Evolutionary conservation across 306 rosid genomes (phyloP), one percentile per base, ranked within the genome.

Genomic region (Gastrolobium villosum): DNA sequence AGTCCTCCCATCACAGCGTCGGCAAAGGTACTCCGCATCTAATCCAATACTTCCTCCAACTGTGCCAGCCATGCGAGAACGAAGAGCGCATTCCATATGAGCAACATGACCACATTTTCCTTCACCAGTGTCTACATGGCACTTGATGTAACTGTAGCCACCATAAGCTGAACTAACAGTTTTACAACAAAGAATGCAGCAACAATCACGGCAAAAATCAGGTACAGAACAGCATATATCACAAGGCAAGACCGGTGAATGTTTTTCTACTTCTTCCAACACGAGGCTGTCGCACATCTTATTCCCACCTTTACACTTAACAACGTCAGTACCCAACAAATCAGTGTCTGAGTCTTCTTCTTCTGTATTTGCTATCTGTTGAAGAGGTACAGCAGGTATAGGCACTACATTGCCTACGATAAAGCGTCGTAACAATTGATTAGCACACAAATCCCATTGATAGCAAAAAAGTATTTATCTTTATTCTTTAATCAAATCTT

Each of bases 1-100:
- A 36, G 96, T 88, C 81, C 86, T 89, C 57, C 81, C 83, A 84
- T 91, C 98, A 84, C 99, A 95, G 50, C 99, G 91, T 15, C 94
- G 87, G 70, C 99, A 95, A 82, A 85, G 82, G 74, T 91, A 95
- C 80, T 86, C 96, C 1, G 85, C 83, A 75, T 95, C 93, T 68
- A 95, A 72, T 34, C 90, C 93, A 62, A 95, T 87, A 56, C 66
- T 82, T 78, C 88, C 88, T 67, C 91, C 94, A 36, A 95, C 86
- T 1, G 90, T 88, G 78, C 98, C 98, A 59, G 97, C 99, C 88
- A 86, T 46, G 71, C 64, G 82, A 49, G 84, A 61, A 55, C 90
- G 83, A 54, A 95, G 84, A 37, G 94, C 98, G 30, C 99, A 95
- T 49, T 87, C 90, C 80, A 93, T 26, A 76, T 93, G 99, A 5